Evolutionary conservation across 2,329 filamentous ascomycete species (phyloP).

Genomic region (Sporothrix protearum): DNA sequence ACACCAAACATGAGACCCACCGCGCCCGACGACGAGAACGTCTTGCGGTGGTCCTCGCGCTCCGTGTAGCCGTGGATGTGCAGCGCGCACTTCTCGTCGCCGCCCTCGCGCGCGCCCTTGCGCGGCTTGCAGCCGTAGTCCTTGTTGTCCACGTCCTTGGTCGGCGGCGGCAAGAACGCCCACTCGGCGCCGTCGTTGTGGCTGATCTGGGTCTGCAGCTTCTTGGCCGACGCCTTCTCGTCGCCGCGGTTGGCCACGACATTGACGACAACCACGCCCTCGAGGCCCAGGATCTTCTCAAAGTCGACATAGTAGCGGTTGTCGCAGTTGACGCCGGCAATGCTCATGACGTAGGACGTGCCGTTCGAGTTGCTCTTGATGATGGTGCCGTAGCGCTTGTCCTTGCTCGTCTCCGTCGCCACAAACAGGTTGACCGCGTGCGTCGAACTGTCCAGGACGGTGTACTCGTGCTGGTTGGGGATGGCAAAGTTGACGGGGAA

Average conservation of each 20-base stretch:
- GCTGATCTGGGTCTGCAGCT: slow-evolving; percentile 84
- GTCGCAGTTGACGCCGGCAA: slow-evolving; percentile 78
- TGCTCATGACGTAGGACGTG: slow-evolving; percentile 85
- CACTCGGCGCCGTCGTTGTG: slow-evolving; percentile 95
- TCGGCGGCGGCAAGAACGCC: slow-evolving; percentile 70
- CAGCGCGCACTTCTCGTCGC: slow-evolving; percentile 69
- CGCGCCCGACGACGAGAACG: slow-evolving; percentile 82
- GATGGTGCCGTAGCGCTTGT: slow-evolving; percentile 74
- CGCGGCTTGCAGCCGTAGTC: slow-evolving; percentile 58
- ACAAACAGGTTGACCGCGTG: slow-evolving; percentile 95
- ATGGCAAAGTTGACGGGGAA: slow-evolving; percentile 85
- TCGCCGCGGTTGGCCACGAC: slow-evolving; percentile 71
- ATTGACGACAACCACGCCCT: slow-evolving; percentile 87
- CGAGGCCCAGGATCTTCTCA: slow-evolving; percentile 88
- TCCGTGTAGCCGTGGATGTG: slow-evolving; percentile 97
- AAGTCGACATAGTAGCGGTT: slow-evolving; percentile 80
- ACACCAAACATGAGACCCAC: slow-evolving; percentile 87
- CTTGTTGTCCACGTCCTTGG: slow-evolving; percentile 67
- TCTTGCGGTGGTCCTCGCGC: slow-evolving; percentile 73
- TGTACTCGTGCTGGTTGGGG: slow-evolving; percentile 77
- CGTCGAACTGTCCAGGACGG: slow-evolving; percentile 89
- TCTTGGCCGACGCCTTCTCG: slow-evolving; percentile 58
- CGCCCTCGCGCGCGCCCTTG: slow-evolving; percentile 42
- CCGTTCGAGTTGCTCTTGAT: slow-evolving; percentile 99
- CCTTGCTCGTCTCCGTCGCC: slow-evolving; percentile 63